These are phyloP conservation scores for Endotrypanum monterogeii DNA, from an alignment of 208 protist genomes.

Conservation along the genomic window DNA sequence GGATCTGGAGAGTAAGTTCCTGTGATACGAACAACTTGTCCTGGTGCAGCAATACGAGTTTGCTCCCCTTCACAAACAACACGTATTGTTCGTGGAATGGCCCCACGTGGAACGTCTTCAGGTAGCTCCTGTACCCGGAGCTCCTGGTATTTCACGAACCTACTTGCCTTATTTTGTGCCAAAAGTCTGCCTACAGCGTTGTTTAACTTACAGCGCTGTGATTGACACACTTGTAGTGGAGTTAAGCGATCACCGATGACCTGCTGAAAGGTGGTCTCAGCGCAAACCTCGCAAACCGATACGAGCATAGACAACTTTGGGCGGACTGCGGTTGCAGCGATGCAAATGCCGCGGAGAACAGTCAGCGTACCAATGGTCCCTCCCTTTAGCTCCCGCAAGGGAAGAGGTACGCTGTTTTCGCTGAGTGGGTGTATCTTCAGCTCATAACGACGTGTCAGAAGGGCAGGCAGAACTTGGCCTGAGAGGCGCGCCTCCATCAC, in stretches of 20 bases:
- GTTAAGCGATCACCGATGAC: slow-evolving; percentile 86
- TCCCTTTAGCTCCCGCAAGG: slow-evolving; percentile 74
- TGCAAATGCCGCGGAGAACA: slow-evolving; percentile 86
- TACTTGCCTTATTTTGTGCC: slow-evolving; percentile 88
- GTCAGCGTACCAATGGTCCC: slow-evolving; percentile 77
- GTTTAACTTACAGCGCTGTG: slow-evolving; percentile 85
- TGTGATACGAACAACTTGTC: slow-evolving; percentile 77
- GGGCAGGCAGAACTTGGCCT: slow-evolving; percentile 62
- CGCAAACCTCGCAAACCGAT: slow-evolving; percentile 90
- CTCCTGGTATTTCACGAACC: slow-evolving; percentile 88
- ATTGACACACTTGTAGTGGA: slow-evolving; percentile 85
- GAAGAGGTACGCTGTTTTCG: slow-evolving; percentile 43
- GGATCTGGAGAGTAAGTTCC: slow-evolving; percentile 87
- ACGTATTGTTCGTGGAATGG: slow-evolving; percentile 84
- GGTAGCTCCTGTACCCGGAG: slow-evolving; percentile 88
- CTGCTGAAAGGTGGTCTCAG: slow-evolving; percentile 89
- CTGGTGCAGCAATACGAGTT: slow-evolving; percentile 75
- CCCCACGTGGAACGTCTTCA: slow-evolving; percentile 85
- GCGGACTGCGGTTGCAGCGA: slow-evolving; percentile 85
- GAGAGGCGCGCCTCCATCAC: slow-evolving; percentile 58
- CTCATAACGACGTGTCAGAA: slow-evolving; percentile 79
- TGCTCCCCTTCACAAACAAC: slow-evolving; percentile 89
- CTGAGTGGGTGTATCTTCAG: slow-evolving; percentile 63
- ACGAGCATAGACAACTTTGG: slow-evolving; percentile 84
- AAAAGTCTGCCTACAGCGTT: slow-evolving; percentile 78